A percentile compares a stretch with the other conserved stretches of the same genome.
Evolutionary conservation across 305 asterid genomes (phyloP).

Genomic region (Plantago coronopus): DNA sequence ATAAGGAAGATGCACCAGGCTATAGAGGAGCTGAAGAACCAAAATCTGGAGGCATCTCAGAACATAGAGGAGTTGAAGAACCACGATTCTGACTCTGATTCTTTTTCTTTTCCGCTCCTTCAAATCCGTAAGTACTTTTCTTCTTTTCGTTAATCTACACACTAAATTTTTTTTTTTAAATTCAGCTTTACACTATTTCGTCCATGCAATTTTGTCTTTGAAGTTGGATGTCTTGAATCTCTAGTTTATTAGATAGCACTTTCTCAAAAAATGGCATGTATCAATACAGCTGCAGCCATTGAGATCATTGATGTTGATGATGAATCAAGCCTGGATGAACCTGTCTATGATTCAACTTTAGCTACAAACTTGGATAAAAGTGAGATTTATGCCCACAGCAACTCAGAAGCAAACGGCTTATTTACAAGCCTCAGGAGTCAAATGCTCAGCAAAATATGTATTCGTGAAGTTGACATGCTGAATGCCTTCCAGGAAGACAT

Average conservation of each 20-base stretch:
- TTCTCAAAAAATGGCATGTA: neutral
- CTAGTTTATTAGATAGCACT: neutral
- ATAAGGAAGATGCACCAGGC: neutral
- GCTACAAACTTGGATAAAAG: neutral
- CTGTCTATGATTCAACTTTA: conserved; percentile 3
- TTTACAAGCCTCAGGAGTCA: neutral
- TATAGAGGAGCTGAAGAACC: neutral
- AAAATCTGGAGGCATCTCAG: neutral
- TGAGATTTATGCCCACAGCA: neutral
- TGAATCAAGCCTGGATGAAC: conserved; percentile 11
- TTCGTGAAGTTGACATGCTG: conserved; percentile 25
- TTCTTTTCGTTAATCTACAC: neutral
- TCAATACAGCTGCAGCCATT: conserved; percentile 5
- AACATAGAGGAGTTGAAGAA: neutral
- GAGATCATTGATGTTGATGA: conserved; percentile 26
- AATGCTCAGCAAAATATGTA: conserved; percentile 16
- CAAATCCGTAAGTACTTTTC: neutral
- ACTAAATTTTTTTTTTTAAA: no score
- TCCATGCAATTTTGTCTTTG: neutral
- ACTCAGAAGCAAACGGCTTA: conserved; percentile 26
- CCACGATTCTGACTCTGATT: neutral
- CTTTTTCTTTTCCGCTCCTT: neutral
- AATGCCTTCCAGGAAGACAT: conserved; percentile 25
- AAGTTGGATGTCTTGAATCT: neutral
- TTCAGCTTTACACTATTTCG: neutral